phyloP scores from a whole-genome alignment of 148 eudicot genomes.

The Amaranthus hypochondriacus region DNA sequence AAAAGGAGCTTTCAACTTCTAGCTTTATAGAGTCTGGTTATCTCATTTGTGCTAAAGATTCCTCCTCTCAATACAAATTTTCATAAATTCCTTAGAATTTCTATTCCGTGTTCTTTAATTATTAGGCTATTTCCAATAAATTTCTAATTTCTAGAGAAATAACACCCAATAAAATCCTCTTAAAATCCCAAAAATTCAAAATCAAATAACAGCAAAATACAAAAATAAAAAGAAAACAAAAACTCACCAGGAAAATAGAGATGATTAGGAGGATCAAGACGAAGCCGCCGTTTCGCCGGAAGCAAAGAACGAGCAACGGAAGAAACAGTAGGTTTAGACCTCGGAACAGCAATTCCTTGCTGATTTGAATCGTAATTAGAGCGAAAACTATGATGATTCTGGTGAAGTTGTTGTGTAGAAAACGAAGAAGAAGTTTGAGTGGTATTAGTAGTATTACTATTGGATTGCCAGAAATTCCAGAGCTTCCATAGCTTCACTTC shows the following conservation, averaged over 20 bases:
- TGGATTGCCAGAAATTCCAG: conserved; percentile 57
- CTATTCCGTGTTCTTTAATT: no score
- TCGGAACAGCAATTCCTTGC: conserved; percentile 24
- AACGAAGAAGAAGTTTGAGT: conserved; percentile 45
- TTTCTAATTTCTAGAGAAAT: no score
- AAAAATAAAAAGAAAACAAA: not conserved
- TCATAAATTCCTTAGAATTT: no score
- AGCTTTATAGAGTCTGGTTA: no score
- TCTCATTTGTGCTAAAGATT: no score
- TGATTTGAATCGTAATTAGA: conserved; percentile 14
- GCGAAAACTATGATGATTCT: conserved; percentile 12
- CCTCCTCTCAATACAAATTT: no score
- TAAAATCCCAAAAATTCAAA: not conserved
- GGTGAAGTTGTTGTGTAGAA: conserved; percentile 48
- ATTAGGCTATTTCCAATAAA: no score
- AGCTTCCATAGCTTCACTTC: conserved; percentile 44
- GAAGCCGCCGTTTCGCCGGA: conserved; percentile 58
- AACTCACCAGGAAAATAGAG: conserved; percentile 74
- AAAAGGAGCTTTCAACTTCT: no score
- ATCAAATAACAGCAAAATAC: not conserved
- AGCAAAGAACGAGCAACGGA: conserved; percentile 65
- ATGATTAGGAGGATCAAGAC: conserved; percentile 72
- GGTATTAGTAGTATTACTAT: not conserved
- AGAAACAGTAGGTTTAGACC: conserved; percentile 35
- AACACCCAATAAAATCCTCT: no score